phyloP scores from a whole-genome alignment of 2,329 filamentous ascomycete genomes.

The Clarireedia monteithiana region DNA sequence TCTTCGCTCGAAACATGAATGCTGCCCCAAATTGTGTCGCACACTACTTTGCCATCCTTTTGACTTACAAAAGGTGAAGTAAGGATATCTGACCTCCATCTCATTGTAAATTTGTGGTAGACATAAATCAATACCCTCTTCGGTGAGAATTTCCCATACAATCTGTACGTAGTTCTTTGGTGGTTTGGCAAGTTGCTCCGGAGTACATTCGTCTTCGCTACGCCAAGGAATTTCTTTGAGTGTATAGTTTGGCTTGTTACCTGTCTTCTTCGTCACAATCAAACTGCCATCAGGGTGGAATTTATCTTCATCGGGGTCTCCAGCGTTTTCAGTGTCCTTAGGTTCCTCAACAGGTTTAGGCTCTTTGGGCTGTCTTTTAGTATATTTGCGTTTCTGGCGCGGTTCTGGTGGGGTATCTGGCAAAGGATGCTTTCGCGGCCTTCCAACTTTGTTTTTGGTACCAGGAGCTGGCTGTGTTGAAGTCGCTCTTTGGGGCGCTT shows the following conservation, averaged over 20 bases:
- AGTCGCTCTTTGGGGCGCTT: slow-evolving; percentile 40
- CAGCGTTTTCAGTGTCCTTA: slow-evolving; percentile 33
- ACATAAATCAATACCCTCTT: slow-evolving; percentile 43
- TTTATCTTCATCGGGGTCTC: slow-evolving; percentile 41
- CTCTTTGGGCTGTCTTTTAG: slow-evolving; percentile 51
- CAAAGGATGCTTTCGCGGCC: slow-evolving; percentile 54
- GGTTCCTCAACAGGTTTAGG: slow-evolving; percentile 31
- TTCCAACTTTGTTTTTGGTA: slow-evolving; percentile 55
- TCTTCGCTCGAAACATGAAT: slow-evolving; percentile 46
- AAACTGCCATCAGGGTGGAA: slow-evolving; percentile 4
- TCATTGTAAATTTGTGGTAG: slow-evolving; percentile 53
- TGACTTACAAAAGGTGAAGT: slow-evolving; percentile 46
- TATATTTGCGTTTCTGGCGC: slow-evolving; percentile 59
- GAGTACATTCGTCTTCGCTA: slow-evolving; percentile 46
- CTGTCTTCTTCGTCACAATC: not conserved
- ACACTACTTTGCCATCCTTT: slow-evolving; percentile 55
- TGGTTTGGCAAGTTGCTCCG: slow-evolving; percentile 65
- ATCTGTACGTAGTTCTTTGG: slow-evolving; percentile 49
- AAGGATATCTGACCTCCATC: slow-evolving; percentile 50
- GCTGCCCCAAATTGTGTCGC: slow-evolving; percentile 52
- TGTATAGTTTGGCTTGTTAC: slow-evolving; percentile 31
- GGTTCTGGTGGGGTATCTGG: slow-evolving; percentile 45
- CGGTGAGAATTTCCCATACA: slow-evolving; percentile 47
- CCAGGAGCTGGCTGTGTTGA: slow-evolving; percentile 1
- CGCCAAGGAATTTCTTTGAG: not conserved